Percentiles rank a stretch among this genome's conserved stretches.
These are phyloP conservation scores for Drechslerella coelobrocha DNA, from an alignment of 2,329 filamentous ascomycete species.

Conservation along the genomic window DNA sequence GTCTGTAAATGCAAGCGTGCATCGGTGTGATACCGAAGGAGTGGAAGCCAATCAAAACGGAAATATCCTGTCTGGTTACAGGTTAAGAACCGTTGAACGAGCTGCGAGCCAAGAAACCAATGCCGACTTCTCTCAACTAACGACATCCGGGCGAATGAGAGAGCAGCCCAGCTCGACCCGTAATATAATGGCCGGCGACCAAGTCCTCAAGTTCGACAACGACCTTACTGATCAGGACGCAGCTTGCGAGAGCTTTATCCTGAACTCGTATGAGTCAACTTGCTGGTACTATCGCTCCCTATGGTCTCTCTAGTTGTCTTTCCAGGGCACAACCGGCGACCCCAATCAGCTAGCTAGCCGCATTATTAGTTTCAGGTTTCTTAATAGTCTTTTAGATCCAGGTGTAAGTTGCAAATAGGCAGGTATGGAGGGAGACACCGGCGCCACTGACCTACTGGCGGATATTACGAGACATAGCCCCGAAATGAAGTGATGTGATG, in stretches of 20 bases:
- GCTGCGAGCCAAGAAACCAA: constrained; percentile 7
- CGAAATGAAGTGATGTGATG: no score
- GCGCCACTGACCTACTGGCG: no score
- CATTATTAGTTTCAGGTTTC: no score
- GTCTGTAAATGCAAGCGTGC: neutral
- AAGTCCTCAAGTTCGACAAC: constrained; percentile 11
- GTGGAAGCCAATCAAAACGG: constrained; percentile 38
- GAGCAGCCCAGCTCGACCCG: constrained; percentile 23
- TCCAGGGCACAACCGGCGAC: no score
- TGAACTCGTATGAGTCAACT: no score
- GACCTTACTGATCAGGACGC: constrained; percentile 6
- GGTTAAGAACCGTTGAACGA: constrained; percentile 1
- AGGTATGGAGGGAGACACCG: no score
- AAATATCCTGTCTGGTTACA: constrained; percentile 1
- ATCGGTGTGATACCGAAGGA: constrained; percentile 32
- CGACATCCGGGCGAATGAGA: constrained; percentile 31
- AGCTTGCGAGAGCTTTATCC: neutral
- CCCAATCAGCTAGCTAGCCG: no score
- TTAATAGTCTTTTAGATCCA: no score
- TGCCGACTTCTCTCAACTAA: neutral
- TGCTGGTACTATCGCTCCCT: no score
- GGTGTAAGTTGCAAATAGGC: no score
- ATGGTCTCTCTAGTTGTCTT: no score
- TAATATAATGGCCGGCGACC: constrained; percentile 19
- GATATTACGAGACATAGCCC: no score